Percentiles rank a stretch among this genome's conserved stretches.
phyloP scores from a whole-genome alignment of 140 eudicot species.

The Cichorium intybus region DNA sequence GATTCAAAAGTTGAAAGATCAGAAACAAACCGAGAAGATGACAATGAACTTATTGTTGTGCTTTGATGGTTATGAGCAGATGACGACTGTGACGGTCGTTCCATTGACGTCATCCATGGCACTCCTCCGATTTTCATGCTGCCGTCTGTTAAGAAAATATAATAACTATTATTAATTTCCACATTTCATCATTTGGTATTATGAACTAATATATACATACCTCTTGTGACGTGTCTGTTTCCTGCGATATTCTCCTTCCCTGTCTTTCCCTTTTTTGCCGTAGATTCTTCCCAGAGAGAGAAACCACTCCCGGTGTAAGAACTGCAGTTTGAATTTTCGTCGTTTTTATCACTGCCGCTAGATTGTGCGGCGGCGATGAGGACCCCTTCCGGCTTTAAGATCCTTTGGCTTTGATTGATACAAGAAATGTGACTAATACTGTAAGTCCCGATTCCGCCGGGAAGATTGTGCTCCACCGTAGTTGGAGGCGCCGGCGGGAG shows the following conservation, averaged over 20 bases:
- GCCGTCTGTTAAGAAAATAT: constrained; percentile 31
- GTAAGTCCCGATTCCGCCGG: constrained; percentile 90
- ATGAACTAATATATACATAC: constrained; percentile 26
- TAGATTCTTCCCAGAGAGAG: constrained; percentile 90
- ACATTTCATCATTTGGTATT: too few relatives aligned
- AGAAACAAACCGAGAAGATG: constrained; percentile 67
- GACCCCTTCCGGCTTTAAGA: constrained; percentile 46
- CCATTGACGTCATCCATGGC: constrained; percentile 58
- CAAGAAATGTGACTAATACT: constrained; percentile 71
- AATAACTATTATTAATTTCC: neutral
- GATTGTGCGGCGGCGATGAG: constrained; percentile 27
- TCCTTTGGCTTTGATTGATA: constrained; percentile 37
- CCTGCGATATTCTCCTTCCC: constrained; percentile 92
- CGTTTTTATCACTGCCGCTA: constrained; percentile 40
- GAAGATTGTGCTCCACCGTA: constrained; percentile 60
- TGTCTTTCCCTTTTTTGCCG: constrained; percentile 81
- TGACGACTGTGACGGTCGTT: constrained; percentile 69
- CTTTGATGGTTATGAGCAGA: constrained; percentile 52
- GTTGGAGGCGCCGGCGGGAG: constrained; percentile 35
- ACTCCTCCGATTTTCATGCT: constrained; percentile 52
- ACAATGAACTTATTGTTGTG: constrained; percentile 56
- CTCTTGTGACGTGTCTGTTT: constrained; percentile 49
- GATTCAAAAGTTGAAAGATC: neutral
- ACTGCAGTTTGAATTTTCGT: constrained; percentile 73
- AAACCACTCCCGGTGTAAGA: constrained; percentile 83